A percentile compares a stretch with the other conserved stretches of the same genome.
Evolutionary conservation across 352 stramenopile species (phyloP).

Genomic region (Peronospora destructor): DNA sequence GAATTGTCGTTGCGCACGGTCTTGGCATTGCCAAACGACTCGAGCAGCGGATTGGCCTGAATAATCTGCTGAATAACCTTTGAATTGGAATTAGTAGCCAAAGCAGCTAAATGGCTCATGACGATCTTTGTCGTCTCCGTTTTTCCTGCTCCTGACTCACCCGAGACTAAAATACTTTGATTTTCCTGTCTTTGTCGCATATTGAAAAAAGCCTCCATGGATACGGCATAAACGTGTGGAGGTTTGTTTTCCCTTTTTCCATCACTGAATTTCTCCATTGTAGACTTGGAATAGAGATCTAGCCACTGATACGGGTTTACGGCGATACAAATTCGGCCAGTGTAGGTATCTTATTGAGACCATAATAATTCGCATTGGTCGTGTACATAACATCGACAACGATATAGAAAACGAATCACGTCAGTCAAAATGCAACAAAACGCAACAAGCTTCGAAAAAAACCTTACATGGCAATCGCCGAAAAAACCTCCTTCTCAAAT

Average conservation of each 20-base stretch:
- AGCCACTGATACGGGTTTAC: constrained; percentile 87
- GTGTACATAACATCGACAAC: constrained; percentile 6
- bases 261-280: constrained; percentile 72
- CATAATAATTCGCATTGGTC: constrained; percentile 1
- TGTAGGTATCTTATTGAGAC: constrained; percentile 61
- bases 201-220: constrained; percentile 82
- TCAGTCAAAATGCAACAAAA: neutral
- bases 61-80: constrained; percentile 94
- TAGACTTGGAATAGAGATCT: constrained; percentile 65
- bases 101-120: constrained; percentile 88
- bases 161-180: constrained; percentile 93
- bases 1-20: constrained; percentile 85
- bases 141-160: constrained; percentile 93
- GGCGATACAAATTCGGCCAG: constrained; percentile 82
- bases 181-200: constrained; percentile 73
- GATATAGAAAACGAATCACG: constrained; percentile 1
- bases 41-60: constrained; percentile 84
- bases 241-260: constrained; percentile 63
- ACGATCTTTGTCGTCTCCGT: constrained; percentile 96
- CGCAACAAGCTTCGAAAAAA: neutral
- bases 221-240: constrained; percentile 82
- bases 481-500: constrained; percentile 73
- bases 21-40: constrained; percentile 85
- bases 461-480: constrained; percentile 65
- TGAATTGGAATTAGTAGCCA: constrained; percentile 73